These are phyloP conservation scores for Litchi chinensis DNA, from an alignment of 345 rosid genomes.

Conservation along the genomic window DNA sequence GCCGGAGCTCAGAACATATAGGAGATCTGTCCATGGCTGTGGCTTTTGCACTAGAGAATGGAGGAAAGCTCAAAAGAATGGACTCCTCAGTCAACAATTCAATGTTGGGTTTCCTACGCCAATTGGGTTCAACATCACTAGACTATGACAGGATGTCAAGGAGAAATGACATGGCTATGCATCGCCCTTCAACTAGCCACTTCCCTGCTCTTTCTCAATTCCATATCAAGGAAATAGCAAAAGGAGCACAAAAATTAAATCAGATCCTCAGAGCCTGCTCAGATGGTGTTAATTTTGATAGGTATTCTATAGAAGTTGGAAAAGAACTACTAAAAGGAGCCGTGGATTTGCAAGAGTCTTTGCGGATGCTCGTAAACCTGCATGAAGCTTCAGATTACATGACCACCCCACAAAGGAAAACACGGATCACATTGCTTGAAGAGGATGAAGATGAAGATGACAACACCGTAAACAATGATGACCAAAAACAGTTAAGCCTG, in stretches of 20 bases:
- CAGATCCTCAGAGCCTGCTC: constrained; percentile 78
- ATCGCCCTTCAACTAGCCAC: constrained; percentile 38
- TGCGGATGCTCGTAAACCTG: constrained; percentile 75
- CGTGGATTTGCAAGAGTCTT: constrained; percentile 73
- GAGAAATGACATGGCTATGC: constrained; percentile 34
- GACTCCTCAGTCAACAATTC: constrained; percentile 57
- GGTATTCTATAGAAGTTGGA: constrained; percentile 75
- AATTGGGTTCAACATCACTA: constrained; percentile 58
- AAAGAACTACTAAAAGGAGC: constrained; percentile 78
- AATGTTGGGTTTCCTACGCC: constrained; percentile 61
- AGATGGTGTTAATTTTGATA: constrained; percentile 57
- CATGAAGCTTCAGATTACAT: constrained; percentile 70
- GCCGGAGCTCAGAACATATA: constrained; percentile 42
- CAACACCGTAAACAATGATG: constrained; percentile 17
- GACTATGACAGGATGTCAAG: constrained; percentile 44
- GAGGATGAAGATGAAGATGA: constrained; percentile 57
- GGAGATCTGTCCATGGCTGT: constrained; percentile 70
- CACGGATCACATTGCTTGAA: constrained; percentile 67
- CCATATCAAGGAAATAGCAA: constrained; percentile 75
- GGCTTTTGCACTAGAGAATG: constrained; percentile 76
- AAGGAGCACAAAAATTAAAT: constrained; percentile 73
- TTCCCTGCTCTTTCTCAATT: constrained; percentile 59
- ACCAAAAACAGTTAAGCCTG: constrained; percentile 46
- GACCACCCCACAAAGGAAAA: constrained; percentile 48
- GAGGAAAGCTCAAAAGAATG: constrained; percentile 56